A percentile compares a stretch with the other conserved stretches of the same genome.
These are phyloP conservation scores for Papilionanthe hybrid DNA, from an alignment of 116 monocot genomes.

Conservation along the genomic window DNA sequence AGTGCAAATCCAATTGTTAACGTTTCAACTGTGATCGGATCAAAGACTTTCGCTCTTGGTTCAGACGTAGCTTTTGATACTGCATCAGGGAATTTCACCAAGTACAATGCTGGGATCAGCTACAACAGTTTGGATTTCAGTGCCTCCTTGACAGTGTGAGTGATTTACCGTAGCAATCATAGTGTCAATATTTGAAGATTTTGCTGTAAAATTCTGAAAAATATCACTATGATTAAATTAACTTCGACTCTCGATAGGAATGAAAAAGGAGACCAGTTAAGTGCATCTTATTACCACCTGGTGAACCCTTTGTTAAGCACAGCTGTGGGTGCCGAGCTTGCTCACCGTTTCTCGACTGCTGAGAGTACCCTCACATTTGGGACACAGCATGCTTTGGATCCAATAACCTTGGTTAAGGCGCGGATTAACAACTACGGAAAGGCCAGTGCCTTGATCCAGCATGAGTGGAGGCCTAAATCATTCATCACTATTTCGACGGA, in stretches of 20 bases:
- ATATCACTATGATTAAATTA: background rate
- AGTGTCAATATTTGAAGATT: too few species aligned
- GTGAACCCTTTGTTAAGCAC: constrained; percentile 25
- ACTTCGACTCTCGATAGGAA: constrained; percentile 13
- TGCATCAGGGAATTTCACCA: constrained; percentile 60
- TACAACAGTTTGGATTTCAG: constrained; percentile 56
- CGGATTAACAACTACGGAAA: constrained; percentile 32
- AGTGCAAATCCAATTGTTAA: constrained; percentile 68
- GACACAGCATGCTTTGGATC: constrained; percentile 45
- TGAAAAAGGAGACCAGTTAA: constrained; percentile 51
- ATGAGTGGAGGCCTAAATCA: constrained; percentile 37
- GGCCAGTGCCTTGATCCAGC: constrained; percentile 35
- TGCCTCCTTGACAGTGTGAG: constrained; percentile 58
- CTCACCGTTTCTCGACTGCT: constrained; percentile 31
- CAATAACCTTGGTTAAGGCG: constrained; percentile 31
- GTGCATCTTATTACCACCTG: constrained; percentile 50
- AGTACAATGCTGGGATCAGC: constrained; percentile 70
- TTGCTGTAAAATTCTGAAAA: too few species aligned
- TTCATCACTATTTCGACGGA: constrained; percentile 29
- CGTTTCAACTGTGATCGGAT: constrained; percentile 66
- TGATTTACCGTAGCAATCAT: background rate
- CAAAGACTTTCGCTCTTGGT: constrained; percentile 40
- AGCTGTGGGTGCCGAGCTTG: constrained; percentile 43
- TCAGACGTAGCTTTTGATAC: constrained; percentile 68
- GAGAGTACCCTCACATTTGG: constrained; percentile 51